Percentiles rank a stretch among this genome's conserved stretches.
phyloP scores from a whole-genome alignment of 169 alveolate species.

The Perkinsus olseni region DNA sequence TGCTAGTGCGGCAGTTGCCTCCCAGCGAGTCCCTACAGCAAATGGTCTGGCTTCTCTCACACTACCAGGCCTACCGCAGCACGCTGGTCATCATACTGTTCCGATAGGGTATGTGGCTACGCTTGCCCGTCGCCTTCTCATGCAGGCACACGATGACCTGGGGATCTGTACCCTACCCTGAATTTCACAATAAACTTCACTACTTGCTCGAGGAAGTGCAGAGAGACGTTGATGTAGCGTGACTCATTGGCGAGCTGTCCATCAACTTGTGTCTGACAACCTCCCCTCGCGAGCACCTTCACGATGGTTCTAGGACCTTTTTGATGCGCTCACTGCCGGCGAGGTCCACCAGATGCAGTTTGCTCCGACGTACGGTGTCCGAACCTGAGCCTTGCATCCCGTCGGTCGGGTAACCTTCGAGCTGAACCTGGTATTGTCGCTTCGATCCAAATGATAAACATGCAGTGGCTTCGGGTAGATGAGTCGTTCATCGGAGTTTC shows the following conservation, averaged over 20 bases:
- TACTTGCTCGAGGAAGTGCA: conserved; percentile 73
- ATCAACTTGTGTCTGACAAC: background rate
- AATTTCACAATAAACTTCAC: background rate
- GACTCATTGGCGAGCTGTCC: conserved; percentile 54
- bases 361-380: conserved; percentile 73
- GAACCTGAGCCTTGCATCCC: conserved; percentile 23
- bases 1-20: conserved; percentile 82
- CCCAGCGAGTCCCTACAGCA: conserved; percentile 71
- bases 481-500: conserved; percentile 91
- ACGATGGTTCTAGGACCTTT: conserved; percentile 57
- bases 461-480: conserved; percentile 88
- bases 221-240: conserved; percentile 66
- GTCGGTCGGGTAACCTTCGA: background rate
- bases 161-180: background rate
- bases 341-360: conserved; percentile 83
- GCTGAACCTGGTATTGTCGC: conserved; percentile 25
- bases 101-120: conserved; percentile 78
- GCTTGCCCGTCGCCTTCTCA: conserved; percentile 55
- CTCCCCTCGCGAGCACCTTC: conserved; percentile 50
- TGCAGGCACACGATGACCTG: conserved; percentile 61
- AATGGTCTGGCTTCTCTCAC: background rate
- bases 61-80: conserved; percentile 37
- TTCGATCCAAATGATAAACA: conserved; percentile 84
- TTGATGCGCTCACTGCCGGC: conserved; percentile 88
- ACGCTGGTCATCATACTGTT: conserved; percentile 85